phyloP scores from a whole-genome alignment of 2,329 filamentous ascomycete genomes.

The Colletotrichum sublineola region DNA sequence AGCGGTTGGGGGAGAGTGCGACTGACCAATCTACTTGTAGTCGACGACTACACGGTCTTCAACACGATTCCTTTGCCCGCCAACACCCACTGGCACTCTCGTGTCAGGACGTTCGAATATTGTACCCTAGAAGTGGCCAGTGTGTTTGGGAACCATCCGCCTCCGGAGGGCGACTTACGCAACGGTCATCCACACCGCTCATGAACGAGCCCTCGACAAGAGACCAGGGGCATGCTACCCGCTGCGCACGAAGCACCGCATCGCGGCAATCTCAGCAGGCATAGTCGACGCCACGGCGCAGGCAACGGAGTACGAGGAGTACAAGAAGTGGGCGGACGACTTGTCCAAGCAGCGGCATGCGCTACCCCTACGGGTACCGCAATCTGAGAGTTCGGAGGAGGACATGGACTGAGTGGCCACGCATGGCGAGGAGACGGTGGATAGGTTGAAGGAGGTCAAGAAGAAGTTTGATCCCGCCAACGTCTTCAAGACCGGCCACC shows the following conservation, averaged over 20 bases:
- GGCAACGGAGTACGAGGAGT: slow-evolving; percentile 45
- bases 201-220: slow-evolving; percentile 21
- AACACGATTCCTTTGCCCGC: not conserved
- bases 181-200: slow-evolving; percentile 26
- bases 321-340: slow-evolving; percentile 44
- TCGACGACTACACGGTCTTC: slow-evolving; percentile 33
- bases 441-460: slow-evolving; percentile 35
- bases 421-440: slow-evolving; percentile 48
- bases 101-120: slow-evolving; percentile 16
- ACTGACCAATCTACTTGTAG: not conserved
- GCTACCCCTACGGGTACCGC: slow-evolving; percentile 46
- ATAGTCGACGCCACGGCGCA: slow-evolving; percentile 45
- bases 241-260: slow-evolving; percentile 50
- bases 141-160: slow-evolving; percentile 7
- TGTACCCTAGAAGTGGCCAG: slow-evolving; percentile 4
- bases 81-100: slow-evolving; percentile 6
- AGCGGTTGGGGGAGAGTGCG: not conserved
- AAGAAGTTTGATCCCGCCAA: slow-evolving; percentile 37
- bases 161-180: slow-evolving; percentile 17
- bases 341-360: slow-evolving; percentile 51
- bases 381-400: slow-evolving; percentile 14
- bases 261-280: slow-evolving; percentile 45
- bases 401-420: slow-evolving; percentile 48
- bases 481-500: slow-evolving; percentile 37
- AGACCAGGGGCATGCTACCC: slow-evolving; percentile 43